A percentile compares a stretch with the other conserved stretches of the same genome.
phyloP scores from a whole-genome alignment of 177 flowering plant species.

The Vitis hybrid region DNA sequence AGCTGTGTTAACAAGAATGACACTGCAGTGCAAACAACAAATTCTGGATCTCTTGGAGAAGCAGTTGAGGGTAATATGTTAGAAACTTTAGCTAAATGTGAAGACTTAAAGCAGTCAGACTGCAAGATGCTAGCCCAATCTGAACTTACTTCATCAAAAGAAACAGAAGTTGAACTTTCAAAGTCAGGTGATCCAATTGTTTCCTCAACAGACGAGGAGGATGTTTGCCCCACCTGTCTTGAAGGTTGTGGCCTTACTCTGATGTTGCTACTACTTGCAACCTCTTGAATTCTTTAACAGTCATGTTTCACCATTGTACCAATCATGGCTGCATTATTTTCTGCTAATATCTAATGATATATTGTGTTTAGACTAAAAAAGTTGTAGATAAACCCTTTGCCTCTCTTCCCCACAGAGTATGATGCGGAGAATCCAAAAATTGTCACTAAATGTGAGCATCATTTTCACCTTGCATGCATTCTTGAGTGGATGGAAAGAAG shows the following conservation, averaged over 20 bases:
- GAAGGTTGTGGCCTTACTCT: conserved; percentile 40
- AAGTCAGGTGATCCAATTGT: conserved; percentile 29
- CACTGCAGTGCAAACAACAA: conserved; percentile 18
- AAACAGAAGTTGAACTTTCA: conserved; percentile 30
- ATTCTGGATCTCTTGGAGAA: conserved; percentile 30
- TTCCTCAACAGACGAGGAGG: conserved; percentile 44
- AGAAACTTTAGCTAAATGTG: conserved; percentile 23
- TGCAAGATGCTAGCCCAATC: conserved; percentile 21
- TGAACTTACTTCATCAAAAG: conserved; percentile 27
- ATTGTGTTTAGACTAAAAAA: neutral
- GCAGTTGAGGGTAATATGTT: conserved; percentile 6
- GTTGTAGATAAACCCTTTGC: neutral
- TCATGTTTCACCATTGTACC: neutral
- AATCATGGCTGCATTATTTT: neutral
- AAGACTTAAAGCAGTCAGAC: conserved; percentile 28
- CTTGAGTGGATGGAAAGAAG: conserved; percentile 87
- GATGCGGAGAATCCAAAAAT: conserved; percentile 63
- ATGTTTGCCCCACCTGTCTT: conserved; percentile 62
- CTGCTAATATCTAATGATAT: no score
- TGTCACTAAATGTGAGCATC: conserved; percentile 60
- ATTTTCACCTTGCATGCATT: conserved; percentile 76
- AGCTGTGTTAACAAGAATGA: conserved; percentile 25
- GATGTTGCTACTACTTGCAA: neutral
- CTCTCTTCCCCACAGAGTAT: conserved; percentile 46
- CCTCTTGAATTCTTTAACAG: neutral